Evolutionary conservation across 139 green algal species (phyloP).

Genomic region (Chloropicon primus): DNA sequence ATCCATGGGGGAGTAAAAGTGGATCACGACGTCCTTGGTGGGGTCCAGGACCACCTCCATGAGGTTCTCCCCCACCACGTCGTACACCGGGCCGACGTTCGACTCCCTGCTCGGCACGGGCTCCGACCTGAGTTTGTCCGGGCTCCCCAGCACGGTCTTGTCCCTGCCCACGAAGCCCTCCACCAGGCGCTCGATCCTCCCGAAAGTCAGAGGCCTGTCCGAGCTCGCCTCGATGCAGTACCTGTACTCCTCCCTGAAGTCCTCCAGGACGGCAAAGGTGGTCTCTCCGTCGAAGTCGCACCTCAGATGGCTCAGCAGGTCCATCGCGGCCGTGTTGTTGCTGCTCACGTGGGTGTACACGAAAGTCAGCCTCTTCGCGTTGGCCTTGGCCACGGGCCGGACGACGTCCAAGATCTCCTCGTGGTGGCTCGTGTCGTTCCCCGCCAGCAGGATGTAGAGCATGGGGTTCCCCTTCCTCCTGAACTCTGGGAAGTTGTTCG

Average conservation of each 20-base stretch:
- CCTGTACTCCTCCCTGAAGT: conserved; percentile 14
- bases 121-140: conserved; percentile 12
- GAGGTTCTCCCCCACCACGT: conserved; percentile 12
- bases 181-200: conserved; percentile 1
- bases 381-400: conserved; percentile 1
- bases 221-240: conserved; percentile 9
- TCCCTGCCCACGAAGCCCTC: not conserved
- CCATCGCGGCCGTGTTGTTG: not conserved
- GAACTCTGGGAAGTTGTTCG: conserved; percentile 12
- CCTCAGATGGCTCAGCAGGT: conserved; percentile 13
- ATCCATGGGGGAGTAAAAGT: conserved; percentile 15
- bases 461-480: conserved; percentile 4
- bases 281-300: conserved; percentile 2
- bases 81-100: conserved; percentile 9
- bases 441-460: conserved; percentile 14
- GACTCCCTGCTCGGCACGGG: not conserved
- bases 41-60: conserved; percentile 8
- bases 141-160: not conserved
- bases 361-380: not conserved
- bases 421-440: not conserved
- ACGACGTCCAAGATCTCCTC: not conserved
- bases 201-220: conserved; percentile 6
- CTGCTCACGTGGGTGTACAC: conserved; percentile 10
- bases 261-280: conserved; percentile 13
- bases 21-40: conserved; percentile 9